phyloP scores from a whole-genome alignment of 2,329 filamentous ascomycete species.

The Fusarium citri region DNA sequence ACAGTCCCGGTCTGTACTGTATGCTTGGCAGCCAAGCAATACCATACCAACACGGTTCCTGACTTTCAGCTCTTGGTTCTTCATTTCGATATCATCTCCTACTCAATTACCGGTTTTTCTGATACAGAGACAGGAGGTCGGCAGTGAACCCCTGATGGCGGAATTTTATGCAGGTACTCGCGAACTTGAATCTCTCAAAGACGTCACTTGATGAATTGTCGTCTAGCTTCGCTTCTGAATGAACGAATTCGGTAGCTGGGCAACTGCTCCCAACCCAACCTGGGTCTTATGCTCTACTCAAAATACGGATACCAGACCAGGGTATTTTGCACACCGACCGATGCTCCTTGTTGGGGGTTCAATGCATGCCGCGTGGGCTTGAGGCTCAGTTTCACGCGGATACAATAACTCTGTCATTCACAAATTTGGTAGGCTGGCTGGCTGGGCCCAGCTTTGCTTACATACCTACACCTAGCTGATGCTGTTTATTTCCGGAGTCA shows the following conservation, averaged over 20 bases:
- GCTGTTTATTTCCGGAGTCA: conserved; percentile 23
- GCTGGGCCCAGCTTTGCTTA: neutral
- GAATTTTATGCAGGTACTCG: conserved; percentile 34
- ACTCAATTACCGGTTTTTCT: conserved; percentile 22
- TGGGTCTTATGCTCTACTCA: neutral
- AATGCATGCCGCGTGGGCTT: conserved; percentile 18
- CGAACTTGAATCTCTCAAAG: neutral
- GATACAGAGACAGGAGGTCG: neutral
- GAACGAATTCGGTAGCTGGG: neutral
- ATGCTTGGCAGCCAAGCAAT: conserved; percentile 13
- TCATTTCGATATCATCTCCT: neutral
- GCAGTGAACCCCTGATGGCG: conserved; percentile 18
- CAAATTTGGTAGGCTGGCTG: neutral
- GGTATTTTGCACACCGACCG: conserved; percentile 1
- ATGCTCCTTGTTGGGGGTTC: neutral
- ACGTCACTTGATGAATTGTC: neutral
- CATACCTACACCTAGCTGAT: neutral
- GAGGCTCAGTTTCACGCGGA: conserved; percentile 20
- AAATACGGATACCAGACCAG: conserved; percentile 1
- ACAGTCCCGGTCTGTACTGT: neutral
- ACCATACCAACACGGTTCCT: conserved; percentile 2
- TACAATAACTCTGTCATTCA: neutral
- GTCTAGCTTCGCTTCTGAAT: neutral
- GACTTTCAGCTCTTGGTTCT: conserved; percentile 8
- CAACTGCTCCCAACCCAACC: neutral